These are phyloP conservation scores for Durotheca rogersii DNA, from an alignment of 495 filamentous ascomycete genomes.

Conservation along the genomic window DNA sequence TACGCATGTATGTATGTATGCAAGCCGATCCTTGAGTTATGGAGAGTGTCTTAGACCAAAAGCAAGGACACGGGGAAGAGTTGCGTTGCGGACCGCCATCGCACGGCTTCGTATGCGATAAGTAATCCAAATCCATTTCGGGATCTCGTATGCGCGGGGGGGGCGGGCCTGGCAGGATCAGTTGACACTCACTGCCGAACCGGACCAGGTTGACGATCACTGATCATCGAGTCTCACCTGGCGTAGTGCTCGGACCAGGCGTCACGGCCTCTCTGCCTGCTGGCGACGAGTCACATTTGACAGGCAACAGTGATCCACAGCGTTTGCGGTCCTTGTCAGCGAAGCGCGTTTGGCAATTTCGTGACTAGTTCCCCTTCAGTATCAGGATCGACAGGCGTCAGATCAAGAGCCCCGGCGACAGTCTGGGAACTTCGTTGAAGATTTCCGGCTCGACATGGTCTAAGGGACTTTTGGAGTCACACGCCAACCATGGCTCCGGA, in stretches of 20 bases:
- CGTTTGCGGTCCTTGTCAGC: conserved; percentile 4
- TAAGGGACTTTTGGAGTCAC: not conserved
- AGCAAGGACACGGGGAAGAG: not conserved
- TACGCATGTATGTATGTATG: not conserved
- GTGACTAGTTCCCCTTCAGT: not conserved
- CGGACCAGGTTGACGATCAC: conserved; percentile 8
- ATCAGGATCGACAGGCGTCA: conserved; percentile 10
- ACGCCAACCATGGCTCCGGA: not conserved
- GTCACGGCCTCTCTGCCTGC: conserved; percentile 3
- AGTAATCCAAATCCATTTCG: not conserved
- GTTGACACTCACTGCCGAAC: conserved; percentile 13
- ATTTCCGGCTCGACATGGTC: not conserved
- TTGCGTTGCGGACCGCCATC: not conserved
- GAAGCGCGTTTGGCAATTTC: conserved; percentile 9
- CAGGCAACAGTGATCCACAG: no score
- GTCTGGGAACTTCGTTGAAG: conserved; percentile 2
- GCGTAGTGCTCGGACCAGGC: conserved; percentile 1
- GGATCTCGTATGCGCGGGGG: not conserved
- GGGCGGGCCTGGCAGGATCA: not conserved
- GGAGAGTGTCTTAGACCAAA: not conserved
- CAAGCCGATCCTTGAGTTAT: not conserved
- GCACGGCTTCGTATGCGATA: not conserved
- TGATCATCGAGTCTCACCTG: no score
- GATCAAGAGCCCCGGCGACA: conserved; percentile 1
- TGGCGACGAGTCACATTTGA: conserved; percentile 22